Evolutionary conservation across 2,329 filamentous ascomycete genomes (phyloP).

Genomic region (Colletotrichum tropicicola): DNA sequence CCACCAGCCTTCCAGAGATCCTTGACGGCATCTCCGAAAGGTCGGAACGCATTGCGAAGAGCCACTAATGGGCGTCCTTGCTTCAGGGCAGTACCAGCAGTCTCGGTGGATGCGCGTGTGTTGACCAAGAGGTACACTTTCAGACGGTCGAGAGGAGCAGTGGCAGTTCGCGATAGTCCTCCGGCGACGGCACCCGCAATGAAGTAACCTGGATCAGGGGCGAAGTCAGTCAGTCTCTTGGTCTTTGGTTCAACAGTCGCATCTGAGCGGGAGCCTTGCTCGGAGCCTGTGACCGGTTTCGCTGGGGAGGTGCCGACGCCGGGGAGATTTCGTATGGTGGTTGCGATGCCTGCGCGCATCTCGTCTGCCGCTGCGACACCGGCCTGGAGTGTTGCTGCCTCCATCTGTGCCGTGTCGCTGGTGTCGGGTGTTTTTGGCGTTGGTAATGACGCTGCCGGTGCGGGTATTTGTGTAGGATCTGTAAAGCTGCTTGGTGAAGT

Average conservation of each 20-base stretch:
- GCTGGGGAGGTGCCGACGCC: constrained; percentile 45
- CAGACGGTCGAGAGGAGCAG: constrained; percentile 93
- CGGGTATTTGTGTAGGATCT: background rate
- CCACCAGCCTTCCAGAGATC: constrained; percentile 89
- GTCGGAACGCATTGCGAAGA: constrained; percentile 71
- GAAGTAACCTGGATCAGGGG: constrained; percentile 96
- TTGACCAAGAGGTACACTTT: constrained; percentile 98
- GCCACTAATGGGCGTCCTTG: constrained; percentile 73
- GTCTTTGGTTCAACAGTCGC: constrained; percentile 42
- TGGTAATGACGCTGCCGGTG: background rate
- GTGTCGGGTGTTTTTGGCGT: constrained; percentile 1
- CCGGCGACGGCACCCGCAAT: constrained; percentile 94
- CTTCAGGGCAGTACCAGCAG: constrained; percentile 73
- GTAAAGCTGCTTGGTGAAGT: constrained; percentile 16
- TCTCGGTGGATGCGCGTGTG: constrained; percentile 69
- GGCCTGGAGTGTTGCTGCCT: constrained; percentile 24
- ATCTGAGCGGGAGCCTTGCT: constrained; percentile 35
- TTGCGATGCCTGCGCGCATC: constrained; percentile 10
- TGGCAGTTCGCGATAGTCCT: constrained; percentile 93
- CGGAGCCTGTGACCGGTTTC: constrained; percentile 31
- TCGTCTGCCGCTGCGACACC: constrained; percentile 19
- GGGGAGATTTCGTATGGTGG: constrained; percentile 27
- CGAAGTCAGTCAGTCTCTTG: constrained; percentile 71
- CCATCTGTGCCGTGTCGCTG: constrained; percentile 16
- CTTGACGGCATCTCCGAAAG: constrained; percentile 76